Conservation (phyloP, 2,329 filamentous ascomycete species). For the Monosporascus sp. region DNA sequence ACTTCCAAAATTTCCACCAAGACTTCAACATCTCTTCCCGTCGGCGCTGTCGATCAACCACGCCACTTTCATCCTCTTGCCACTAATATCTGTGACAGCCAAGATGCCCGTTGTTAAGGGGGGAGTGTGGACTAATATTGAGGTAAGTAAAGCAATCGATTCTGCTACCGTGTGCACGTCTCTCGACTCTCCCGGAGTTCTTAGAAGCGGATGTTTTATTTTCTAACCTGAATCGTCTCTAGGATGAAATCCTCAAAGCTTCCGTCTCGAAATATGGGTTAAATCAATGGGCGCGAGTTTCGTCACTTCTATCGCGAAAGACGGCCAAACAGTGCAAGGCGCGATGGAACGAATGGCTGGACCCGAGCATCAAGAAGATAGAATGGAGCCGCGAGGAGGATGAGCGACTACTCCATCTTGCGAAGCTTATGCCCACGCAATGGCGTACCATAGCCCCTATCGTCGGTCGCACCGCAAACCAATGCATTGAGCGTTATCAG, state of each 20-base stretch:
- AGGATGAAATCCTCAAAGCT: slow-evolving; percentile 96
- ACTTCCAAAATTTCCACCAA: background rate
- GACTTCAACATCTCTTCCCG: background rate
- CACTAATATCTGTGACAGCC: slow-evolving; percentile 8
- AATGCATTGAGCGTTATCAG: slow-evolving; percentile 95
- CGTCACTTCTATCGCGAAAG: slow-evolving; percentile 92
- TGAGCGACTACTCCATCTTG: slow-evolving; percentile 91
- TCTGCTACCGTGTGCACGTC: background rate
- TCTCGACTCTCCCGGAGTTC: background rate
- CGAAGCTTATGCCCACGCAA: slow-evolving; percentile 98
- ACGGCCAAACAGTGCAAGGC: slow-evolving; percentile 99
- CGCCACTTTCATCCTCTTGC: slow-evolving; percentile 2
- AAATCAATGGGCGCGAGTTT: slow-evolving; percentile 98
- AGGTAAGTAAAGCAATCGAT: background rate
- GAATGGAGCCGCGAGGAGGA: slow-evolving; percentile 99
- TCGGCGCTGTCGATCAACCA: background rate
- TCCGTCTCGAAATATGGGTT: slow-evolving; percentile 91
- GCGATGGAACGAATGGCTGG: slow-evolving; percentile 96
- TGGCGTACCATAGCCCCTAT: slow-evolving; percentile 98
- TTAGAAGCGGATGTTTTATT: background rate
- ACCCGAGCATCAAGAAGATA: slow-evolving; percentile 95
- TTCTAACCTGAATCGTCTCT: background rate
- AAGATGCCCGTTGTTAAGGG: slow-evolving; percentile 69
- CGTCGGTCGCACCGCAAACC: slow-evolving; percentile 91
- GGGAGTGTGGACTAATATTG: slow-evolving; percentile 71